phyloP scores from a whole-genome alignment of 768 basidiomycete species.

The Pleurotus eryngii region DNA sequence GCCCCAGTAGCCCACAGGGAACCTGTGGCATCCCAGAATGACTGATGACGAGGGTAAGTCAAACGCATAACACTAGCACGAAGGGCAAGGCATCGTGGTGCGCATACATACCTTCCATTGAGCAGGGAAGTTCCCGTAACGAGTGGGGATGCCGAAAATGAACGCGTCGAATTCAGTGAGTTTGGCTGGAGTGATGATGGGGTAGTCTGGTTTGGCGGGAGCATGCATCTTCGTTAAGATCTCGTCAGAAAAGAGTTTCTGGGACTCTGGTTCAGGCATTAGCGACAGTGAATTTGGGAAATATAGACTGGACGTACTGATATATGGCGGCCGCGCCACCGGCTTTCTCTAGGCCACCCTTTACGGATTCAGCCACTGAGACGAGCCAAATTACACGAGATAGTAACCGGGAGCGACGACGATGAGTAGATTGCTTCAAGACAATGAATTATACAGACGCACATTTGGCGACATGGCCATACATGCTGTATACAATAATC shows the following conservation, averaged over 20 bases:
- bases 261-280: conserved; percentile 44
- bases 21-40: conserved; percentile 78
- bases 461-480: conserved; percentile 72
- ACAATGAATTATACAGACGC: conserved; percentile 19
- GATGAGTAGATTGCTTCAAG: conserved; percentile 4
- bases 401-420: background rate
- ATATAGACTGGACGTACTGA: conserved; percentile 38
- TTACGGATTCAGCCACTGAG: conserved; percentile 59
- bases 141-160: conserved; percentile 75
- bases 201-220: conserved; percentile 68
- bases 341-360: conserved; percentile 41
- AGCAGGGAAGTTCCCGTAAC: conserved; percentile 77
- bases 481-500: conserved; percentile 72
- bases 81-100: background rate
- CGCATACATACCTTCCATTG: conserved; percentile 63
- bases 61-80: background rate
- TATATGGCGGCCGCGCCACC: conserved; percentile 51
- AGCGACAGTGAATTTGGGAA: background rate
- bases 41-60: conserved; percentile 26
- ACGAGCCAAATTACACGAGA: too few species aligned
- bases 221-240: conserved; percentile 69
- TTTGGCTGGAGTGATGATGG: conserved; percentile 52
- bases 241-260: conserved; percentile 74
- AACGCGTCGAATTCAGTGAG: conserved; percentile 66
- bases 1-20: conserved; percentile 55